Base-by-base conservation (phyloP, 352 stramenopile species). In the Phytophthora gonapodyides region DNA sequence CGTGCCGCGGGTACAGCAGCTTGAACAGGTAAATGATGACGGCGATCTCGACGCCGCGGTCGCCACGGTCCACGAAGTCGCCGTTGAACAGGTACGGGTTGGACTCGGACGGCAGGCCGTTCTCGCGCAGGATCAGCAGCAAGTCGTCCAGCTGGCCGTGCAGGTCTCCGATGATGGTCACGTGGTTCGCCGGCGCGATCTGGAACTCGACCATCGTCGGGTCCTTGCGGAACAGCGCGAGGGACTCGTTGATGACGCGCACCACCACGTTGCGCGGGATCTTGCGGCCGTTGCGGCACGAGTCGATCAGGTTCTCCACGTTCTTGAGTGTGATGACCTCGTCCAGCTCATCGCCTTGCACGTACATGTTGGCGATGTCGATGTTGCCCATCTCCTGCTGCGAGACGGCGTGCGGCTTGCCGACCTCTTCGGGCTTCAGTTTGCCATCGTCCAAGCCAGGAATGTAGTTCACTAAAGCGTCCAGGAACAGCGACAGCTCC, bases 61-160 rank as follows among this genome's bases (percentile, higher is more conserved):
- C 80, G 30, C 86, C 87, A 12, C 87, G 80, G 50, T 94, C 87
- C 8, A 96, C 85, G 62, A 96, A 80, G 61, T 96, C 87, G 33
- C 87, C 87, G 47, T 94, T 96, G 50, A 96, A 95, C 37, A 96
- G 17, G 65, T 96, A 96, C 43, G 84, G 83, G 51, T 96, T 96
- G 5, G 67, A 73, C 12, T 81, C 68, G 0, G 77, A 87, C 2
- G 87, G 87, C 10, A 92, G 24, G 0, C 88, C 88, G 50, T 97
- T 97, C 56, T 96, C 80, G 7, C 82, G 73, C 19, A 96, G 75
- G 45, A 97, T 94, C 30, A 94, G 48, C 37, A 95, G 50, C 41
- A 97, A 51, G 51, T 96, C 87, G 44, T 96, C 83, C 15, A 97
- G 61, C 49, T 97, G 88, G 21, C 88, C 88, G 54, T 96, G 87